A percentile compares a stretch with the other conserved stretches of the same genome.
Evolutionary conservation across 2,329 filamentous ascomycete species (phyloP).

Genomic region (Colletotrichum sp.): DNA sequence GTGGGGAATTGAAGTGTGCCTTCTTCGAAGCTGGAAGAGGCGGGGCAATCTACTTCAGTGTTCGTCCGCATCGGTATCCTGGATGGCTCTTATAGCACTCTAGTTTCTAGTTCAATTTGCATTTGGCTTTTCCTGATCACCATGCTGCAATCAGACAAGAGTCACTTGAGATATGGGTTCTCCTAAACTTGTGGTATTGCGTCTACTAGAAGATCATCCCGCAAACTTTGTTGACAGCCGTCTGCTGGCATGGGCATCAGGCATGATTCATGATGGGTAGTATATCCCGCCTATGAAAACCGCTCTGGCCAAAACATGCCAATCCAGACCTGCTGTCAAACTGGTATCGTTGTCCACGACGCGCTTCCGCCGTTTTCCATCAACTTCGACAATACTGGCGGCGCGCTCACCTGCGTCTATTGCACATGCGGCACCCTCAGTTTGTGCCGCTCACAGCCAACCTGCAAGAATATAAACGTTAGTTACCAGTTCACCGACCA

Average conservation of each 20-base stretch:
- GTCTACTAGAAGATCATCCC: neutral
- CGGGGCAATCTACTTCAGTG: neutral
- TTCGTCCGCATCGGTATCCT: neutral
- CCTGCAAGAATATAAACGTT: conserved; percentile 33
- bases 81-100: neutral
- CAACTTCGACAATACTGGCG: neutral
- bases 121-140: neutral
- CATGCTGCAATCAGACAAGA: neutral
- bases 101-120: neutral
- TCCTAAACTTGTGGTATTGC: neutral
- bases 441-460: conserved; percentile 70
- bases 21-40: neutral
- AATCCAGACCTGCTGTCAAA: neutral
- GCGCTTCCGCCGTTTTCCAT: neutral
- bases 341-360: neutral
- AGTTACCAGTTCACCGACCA: conserved; percentile 3
- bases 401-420: neutral
- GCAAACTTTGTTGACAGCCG: neutral
- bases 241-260: neutral
- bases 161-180: neutral
- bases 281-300: neutral
- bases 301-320: neutral
- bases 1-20: neutral
- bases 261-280: neutral
- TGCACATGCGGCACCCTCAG: conserved; percentile 36